Evolutionary conservation across 305 asterid species (phyloP), one percentile per base, ranked within the genome.

Genomic region (Solanum hybrid): DNA sequence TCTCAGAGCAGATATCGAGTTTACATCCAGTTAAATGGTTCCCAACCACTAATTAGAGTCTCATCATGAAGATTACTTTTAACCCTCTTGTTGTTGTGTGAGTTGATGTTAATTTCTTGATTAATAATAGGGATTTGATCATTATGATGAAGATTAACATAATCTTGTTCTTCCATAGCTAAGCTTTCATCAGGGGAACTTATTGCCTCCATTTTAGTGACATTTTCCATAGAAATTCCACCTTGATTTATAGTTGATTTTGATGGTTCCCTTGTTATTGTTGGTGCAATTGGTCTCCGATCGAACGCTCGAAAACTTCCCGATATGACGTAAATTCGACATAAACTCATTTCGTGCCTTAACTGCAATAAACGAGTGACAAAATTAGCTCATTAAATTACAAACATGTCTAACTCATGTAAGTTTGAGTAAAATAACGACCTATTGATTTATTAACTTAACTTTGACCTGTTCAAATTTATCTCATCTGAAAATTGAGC

Each of bases 261-360:
- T 84, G 74, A 35, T 84, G 40, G 39, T 18, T 84, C 87, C 28
- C 40, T 51, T 51, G 74, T 20, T 29, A 69, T 29, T 36, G 35
- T 36, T 24, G 89, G 67, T 14, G 40, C 84, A 33, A 73, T 26
- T 16, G 96, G 96, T 11, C 96, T 95, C 9, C 97, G 93, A 80
- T 94, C 97, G 8, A 95, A 95, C 5, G 95, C 92, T 61, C 94
- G 92, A 11, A 88, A 86, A 71, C 93, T 94, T 46, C 96, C 96
- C 14, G 96, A 93, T 18, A 91, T 93, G 28, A 94, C 91, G 40
- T 95, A 95, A 42, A 94, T 93, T 78, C 97, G 90, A 77, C 96
- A 95, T 87, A 95, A 42, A 71, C 94, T 92, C 90, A 95, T 57
- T 87, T 94, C 97, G 71, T 95, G 93, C 91, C 94, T 77, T 91